Base-by-base conservation (phyloP, 2,329 filamentous ascomycete species). In the Aspergillus sp. region DNA sequence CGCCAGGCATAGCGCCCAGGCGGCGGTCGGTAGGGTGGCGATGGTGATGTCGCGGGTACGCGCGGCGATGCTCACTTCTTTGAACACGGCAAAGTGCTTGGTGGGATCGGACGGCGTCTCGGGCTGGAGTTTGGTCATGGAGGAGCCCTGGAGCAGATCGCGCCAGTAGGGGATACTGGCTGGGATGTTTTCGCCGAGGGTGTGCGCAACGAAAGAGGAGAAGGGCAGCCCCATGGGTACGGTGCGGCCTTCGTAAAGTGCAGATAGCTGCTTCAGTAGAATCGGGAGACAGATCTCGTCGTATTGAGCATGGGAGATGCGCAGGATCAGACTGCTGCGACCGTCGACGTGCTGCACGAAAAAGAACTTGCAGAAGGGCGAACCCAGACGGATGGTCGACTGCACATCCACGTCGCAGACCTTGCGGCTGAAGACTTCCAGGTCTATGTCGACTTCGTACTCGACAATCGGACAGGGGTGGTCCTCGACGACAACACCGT, bases 241-340 rank as follows among this genome's bases (percentile, higher is more conserved):
- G 1, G 54, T 7, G 5, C 50, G 55, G 10, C 64, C 66, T 5
- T 62, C 49, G 42, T 77, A 82, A 5, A 85, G 64, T 0, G 74
- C 73, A 0, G 76, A 78, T 7, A 86, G 76, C 62, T 85, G 81
- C 20, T 74, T 74, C 31, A 85, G 76, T n/a, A 85, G 72, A 3
- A 76, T 66, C 0, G 81, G 81, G 4, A 86, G 76, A 58, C 80
- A 85, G 41, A 85, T 82, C 58, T 83, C 84, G 56, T 86, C 83
- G 64, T 86, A 86, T 58, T 86, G 83, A 0, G 83, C 80, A 63
- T 86, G 83, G 0, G 83, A 86, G 52, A 86, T 78, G 56, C 83
- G 78, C 68, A 85, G 76, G 41, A 50, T 45, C 2, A 79, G 76
- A 14, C 21, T 31, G 43, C 25, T 45, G 11, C 14, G 5, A 14